Evolutionary conservation across 2,329 filamentous ascomycete species (phyloP).

Genomic region (Rhynchosporium graminicola): DNA sequence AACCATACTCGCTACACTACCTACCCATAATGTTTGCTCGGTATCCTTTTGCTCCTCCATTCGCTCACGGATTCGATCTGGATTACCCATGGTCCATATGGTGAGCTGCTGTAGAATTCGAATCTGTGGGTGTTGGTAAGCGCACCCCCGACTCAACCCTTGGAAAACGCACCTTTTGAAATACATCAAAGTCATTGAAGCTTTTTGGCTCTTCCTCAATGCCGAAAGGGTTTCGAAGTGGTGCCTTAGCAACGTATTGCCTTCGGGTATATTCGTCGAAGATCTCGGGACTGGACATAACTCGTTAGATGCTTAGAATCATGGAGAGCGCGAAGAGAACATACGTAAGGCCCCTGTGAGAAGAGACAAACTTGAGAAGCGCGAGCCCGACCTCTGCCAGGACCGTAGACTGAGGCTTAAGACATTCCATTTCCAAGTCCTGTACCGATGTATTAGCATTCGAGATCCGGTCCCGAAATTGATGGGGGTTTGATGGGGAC

Average conservation of each 20-base stretch:
- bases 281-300: constrained; percentile 66
- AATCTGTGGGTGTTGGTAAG: constrained; percentile 59
- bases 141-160: constrained; percentile 32
- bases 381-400: constrained; percentile 81
- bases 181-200: constrained; percentile 81
- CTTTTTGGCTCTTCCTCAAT: constrained; percentile 68
- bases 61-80: constrained; percentile 81
- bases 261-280: constrained; percentile 93
- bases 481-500: constrained; percentile 19
- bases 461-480: background rate
- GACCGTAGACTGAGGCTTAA: constrained; percentile 74
- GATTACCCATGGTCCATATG: constrained; percentile 83
- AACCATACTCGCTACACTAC: background rate
- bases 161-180: constrained; percentile 65
- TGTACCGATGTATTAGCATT: constrained; percentile 44
- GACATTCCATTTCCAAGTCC: constrained; percentile 86
- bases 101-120: constrained; percentile 84
- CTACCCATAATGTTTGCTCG: constrained; percentile 83
- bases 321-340: constrained; percentile 42
- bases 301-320: constrained; percentile 27
- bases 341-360: constrained; percentile 88
- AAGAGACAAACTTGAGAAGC: constrained; percentile 89
- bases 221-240: constrained; percentile 82
- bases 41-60: constrained; percentile 80
- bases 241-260: constrained; percentile 82